Conservation (phyloP, 257 asterid species). For the Eucommia ulmoides region DNA sequence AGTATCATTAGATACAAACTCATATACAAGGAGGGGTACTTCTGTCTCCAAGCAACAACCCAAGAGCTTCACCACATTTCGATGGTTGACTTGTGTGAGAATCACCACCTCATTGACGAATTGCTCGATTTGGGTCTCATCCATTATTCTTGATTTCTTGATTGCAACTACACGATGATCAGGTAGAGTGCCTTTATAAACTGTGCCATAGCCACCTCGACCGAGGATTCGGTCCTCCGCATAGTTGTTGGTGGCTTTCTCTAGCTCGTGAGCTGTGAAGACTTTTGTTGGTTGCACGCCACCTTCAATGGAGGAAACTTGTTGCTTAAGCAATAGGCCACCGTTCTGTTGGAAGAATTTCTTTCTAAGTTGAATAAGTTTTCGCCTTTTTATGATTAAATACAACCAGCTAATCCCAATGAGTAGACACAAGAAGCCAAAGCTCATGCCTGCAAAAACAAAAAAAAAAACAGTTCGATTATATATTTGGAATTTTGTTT, state of each 20-base stretch:
- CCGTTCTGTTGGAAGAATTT: background rate
- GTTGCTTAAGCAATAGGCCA: background rate
- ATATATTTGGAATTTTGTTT: background rate
- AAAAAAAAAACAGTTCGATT: background rate
- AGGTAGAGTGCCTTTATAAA: background rate
- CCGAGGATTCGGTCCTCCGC: background rate
- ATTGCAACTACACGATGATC: background rate
- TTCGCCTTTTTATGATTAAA: background rate
- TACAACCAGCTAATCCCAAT: background rate
- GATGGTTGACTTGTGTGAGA: background rate
- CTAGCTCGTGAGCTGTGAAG: background rate
- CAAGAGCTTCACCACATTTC: background rate
- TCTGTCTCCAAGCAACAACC: background rate
- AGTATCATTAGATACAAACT: too few species aligned
- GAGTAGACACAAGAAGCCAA: background rate
- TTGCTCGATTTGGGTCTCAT: background rate
- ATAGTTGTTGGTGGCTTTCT: background rate
- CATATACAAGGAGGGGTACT: too few species aligned
- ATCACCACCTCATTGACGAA: background rate
- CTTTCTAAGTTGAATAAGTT: background rate
- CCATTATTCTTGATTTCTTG: background rate
- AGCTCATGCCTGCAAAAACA: background rate
- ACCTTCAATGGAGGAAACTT: background rate
- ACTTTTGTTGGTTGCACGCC: background rate
- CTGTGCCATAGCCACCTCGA: background rate